Evolutionary conservation across 176 grass and related monocot genomes (phyloP), one percentile per base, ranked within the genome.

Genomic region (Zea luxurians): DNA sequence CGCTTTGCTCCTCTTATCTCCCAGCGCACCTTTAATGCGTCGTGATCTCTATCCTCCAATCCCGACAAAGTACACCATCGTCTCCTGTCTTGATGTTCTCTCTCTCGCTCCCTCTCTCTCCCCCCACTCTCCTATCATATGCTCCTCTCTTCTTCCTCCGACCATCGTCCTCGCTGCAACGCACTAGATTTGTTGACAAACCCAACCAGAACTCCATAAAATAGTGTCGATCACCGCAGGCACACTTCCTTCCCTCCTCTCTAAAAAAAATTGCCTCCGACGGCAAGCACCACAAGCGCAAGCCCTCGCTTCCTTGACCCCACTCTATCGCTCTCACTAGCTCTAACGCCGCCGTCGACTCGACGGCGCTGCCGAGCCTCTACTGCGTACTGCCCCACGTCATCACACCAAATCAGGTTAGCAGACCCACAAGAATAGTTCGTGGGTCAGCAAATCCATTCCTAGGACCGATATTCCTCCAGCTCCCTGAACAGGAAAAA

Each of bases 121-220:
- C 10, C 38, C 41, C 36, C 3, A 2, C 16, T 20, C 77, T 15
- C 73, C 83, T 82, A 77, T 82, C 83, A 84, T 86, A 72, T 74
- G 88, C 67, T 73, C 70, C 11, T 13, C 46, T 36, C 43, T 18
- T 65, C 69, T 81, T 81, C 62, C 70, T 71, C 65, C 13, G 54
- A 35, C 58, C 71, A 45, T 76, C 82, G 67, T 74, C 78, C 71
- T 90, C 80, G 77, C 79, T 71, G 80, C 71, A 66, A 40, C 69
- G 60, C 77, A 68, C 77, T 71, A 70, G 69, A 82, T 50, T 66
- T 37, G 37, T 79, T 64, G 46, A 84, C 64, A 88, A 73, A 67
- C 61, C 79, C 79, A 83, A 84, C 84, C 71, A 82, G 61, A 86
- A 74, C 83, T 62, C 76, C 90, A 91, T 83, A 87, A 83, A 89